Percentiles rank a stretch among this genome's conserved stretches.
Evolutionary conservation across 176 grass and related monocot genomes (phyloP).

Genomic region (Triticum urartu): DNA sequence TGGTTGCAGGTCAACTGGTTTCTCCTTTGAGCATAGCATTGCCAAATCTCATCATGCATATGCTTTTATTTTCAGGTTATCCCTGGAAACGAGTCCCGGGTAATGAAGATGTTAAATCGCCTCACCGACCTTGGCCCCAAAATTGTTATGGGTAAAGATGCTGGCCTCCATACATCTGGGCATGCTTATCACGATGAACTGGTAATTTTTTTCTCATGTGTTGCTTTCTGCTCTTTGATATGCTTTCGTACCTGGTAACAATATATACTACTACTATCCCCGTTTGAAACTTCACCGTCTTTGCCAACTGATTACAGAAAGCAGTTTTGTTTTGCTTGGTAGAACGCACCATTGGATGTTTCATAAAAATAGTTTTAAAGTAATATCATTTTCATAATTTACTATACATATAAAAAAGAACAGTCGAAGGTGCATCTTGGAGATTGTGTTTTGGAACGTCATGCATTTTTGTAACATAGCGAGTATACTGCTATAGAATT

Average conservation of each 20-base stretch:
- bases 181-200: slow-evolving; percentile 94
- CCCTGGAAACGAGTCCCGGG: slow-evolving; percentile 93
- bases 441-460: not conserved
- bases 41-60: slow-evolving; percentile 25
- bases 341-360: not conserved
- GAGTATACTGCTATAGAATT: slow-evolving; percentile 11
- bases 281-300: not conserved
- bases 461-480: not conserved
- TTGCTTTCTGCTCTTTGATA: slow-evolving; percentile 22
- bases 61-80: slow-evolving; percentile 66
- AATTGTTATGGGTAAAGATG: slow-evolving; percentile 96
- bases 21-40: slow-evolving; percentile 14
- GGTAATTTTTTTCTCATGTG: slow-evolving; percentile 42
- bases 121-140: slow-evolving; percentile 84
- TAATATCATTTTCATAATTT: not conserved
- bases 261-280: slow-evolving; percentile 18
- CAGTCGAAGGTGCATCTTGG: not conserved
- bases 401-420: not conserved
- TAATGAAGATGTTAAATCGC: slow-evolving; percentile 99
- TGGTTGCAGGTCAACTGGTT: not conserved
- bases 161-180: slow-evolving; percentile 86
- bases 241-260: not conserved
- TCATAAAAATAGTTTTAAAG: not conserved
- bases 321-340: not conserved
- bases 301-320: not conserved